Evolutionary conservation across 768 basidiomycete species (phyloP).

Genomic region (Suillus discolor): DNA sequence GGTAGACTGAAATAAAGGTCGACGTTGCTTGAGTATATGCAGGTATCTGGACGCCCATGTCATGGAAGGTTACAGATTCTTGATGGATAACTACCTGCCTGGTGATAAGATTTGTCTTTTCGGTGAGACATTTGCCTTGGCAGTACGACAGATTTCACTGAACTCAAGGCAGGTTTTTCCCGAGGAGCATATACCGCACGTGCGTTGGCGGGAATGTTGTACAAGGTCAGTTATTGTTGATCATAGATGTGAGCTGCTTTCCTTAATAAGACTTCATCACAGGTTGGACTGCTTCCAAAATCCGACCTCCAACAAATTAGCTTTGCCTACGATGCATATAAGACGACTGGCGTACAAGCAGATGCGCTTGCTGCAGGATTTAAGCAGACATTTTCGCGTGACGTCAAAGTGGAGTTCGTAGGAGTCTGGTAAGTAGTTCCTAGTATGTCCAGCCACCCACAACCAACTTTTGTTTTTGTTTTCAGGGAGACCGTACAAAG

Average conservation of each 20-base stretch:
- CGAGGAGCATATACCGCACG: constrained; percentile 68
- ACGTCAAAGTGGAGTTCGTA: constrained; percentile 75
- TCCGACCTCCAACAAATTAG: constrained; percentile 70
- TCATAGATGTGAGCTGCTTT: not conserved
- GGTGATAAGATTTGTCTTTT: constrained; percentile 80
- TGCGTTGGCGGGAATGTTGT: constrained; percentile 73
- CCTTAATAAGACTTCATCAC: constrained; percentile 7
- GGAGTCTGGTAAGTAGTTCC: constrained; percentile 65
- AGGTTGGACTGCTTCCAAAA: constrained; percentile 73
- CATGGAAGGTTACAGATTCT: constrained; percentile 72
- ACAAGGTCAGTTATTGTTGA: constrained; percentile 49
- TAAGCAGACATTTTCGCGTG: constrained; percentile 68
- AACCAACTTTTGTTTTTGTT: constrained; percentile 7
- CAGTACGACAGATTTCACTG: constrained; percentile 10
- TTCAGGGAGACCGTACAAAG: constrained; percentile 79
- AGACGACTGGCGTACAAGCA: constrained; percentile 47
- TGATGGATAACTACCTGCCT: constrained; percentile 75
- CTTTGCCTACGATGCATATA: constrained; percentile 78
- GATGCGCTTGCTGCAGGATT: constrained; percentile 60
- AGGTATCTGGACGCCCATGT: constrained; percentile 77
- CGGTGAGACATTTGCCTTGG: constrained; percentile 39
- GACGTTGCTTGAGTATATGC: not conserved
- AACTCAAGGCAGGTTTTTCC: constrained; percentile 62
- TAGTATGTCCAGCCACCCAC: not conserved
- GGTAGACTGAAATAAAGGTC: not conserved